Evolutionary conservation across 495 filamentous ascomycete species (phyloP).

Genomic region (Aspergillus sclerotiicarbonarius): DNA sequence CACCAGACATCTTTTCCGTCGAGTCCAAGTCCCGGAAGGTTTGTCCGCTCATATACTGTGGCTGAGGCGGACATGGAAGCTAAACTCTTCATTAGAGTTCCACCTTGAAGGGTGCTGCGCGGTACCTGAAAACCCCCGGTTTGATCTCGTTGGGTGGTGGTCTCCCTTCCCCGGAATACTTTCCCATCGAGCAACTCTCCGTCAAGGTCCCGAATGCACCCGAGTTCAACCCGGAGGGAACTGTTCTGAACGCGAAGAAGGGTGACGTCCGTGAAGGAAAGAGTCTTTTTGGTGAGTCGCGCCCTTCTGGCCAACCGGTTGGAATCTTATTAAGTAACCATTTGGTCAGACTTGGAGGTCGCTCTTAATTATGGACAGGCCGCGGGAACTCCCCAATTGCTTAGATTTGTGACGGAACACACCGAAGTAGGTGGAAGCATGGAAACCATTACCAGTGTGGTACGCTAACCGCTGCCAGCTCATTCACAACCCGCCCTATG

Average conservation of each 20-base stretch:
- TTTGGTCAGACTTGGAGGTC: conserved; percentile 64
- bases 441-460: not conserved
- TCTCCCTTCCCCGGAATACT: conserved; percentile 83
- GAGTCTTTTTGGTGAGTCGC: conserved; percentile 53
- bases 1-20: conserved; percentile 34
- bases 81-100: conserved; percentile 45
- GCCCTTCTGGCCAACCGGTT: not conserved
- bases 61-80: not conserved
- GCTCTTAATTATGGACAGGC: conserved; percentile 90
- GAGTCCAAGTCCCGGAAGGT: conserved; percentile 45
- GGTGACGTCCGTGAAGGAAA: conserved; percentile 70
- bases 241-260: conserved; percentile 68
- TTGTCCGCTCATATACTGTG: conserved; percentile 1
- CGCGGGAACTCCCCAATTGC: conserved; percentile 77
- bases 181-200: conserved; percentile 71
- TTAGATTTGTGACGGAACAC: conserved; percentile 89
- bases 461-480: conserved; percentile 23
- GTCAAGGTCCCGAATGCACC: conserved; percentile 66
- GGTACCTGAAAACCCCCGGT: conserved; percentile 67
- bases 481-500: conserved; percentile 55
- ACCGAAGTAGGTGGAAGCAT: conserved; percentile 58
- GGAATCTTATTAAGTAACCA: conserved; percentile 4
- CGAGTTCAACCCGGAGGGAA: conserved; percentile 68
- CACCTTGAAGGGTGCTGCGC: conserved; percentile 74
- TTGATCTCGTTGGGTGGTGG: conserved; percentile 90